phyloP scores from a whole-genome alignment of 164 flowering plant species.

The Taxillus chinensis region DNA sequence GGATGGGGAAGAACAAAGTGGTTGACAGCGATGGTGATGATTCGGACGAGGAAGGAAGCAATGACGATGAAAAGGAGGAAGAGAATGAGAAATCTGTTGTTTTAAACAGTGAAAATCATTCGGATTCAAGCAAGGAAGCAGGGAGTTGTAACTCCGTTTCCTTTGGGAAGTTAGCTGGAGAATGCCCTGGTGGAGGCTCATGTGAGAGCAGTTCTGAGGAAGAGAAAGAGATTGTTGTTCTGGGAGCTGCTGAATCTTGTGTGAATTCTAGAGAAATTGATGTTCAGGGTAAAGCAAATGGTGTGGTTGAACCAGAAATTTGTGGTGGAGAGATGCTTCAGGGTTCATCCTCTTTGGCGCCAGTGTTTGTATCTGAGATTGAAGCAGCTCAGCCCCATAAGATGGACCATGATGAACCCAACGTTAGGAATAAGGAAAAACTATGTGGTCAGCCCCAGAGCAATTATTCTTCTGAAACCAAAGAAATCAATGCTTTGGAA shows the following conservation, averaged over 20 bases:
- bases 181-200: slow-evolving; percentile 29
- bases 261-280: slow-evolving; percentile 13
- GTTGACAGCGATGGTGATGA: slow-evolving; percentile 55
- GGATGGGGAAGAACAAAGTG: slow-evolving; percentile 63
- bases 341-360: slow-evolving; percentile 11
- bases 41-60: slow-evolving; percentile 35
- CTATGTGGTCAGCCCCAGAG: slow-evolving; percentile 6
- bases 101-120: slow-evolving; percentile 26
- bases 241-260: slow-evolving; percentile 9
- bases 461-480: not conserved
- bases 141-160: slow-evolving; percentile 45
- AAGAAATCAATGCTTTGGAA: slow-evolving; percentile 8
- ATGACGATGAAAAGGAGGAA: slow-evolving; percentile 17
- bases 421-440: slow-evolving; percentile 1
- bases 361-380: slow-evolving; percentile 5
- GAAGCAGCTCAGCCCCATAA: slow-evolving; percentile 9
- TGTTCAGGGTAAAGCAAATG: slow-evolving; percentile 6
- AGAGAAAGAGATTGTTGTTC: slow-evolving; percentile 23
- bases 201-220: slow-evolving; percentile 46
- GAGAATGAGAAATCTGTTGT: slow-evolving; percentile 52
- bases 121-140: slow-evolving; percentile 37
- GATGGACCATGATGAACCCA: slow-evolving; percentile 4
- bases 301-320: slow-evolving; percentile 11
- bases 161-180: slow-evolving; percentile 26
- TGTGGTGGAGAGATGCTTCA: slow-evolving; percentile 7